phyloP scores from a whole-genome alignment of 345 rosid genomes.

The Anastatica hierochuntica region DNA sequence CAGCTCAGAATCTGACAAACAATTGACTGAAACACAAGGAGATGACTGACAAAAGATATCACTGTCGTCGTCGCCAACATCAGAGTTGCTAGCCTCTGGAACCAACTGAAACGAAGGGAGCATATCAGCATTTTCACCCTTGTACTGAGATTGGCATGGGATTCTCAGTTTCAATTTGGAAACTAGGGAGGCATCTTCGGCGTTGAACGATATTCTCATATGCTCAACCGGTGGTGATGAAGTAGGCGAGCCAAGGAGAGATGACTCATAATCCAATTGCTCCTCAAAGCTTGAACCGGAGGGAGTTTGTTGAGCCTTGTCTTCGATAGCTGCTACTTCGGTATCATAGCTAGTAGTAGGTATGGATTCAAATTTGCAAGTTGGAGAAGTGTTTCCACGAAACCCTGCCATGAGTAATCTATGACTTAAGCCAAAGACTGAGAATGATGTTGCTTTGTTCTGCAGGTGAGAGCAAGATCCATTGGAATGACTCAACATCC shows the following conservation, averaged over 20 bases:
- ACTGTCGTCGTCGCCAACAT: conserved; percentile 44
- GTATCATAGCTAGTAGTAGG: conserved; percentile 23
- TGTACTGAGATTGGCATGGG: conserved; percentile 35
- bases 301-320: conserved; percentile 17
- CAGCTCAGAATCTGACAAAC: conserved; percentile 68
- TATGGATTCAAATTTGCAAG: conserved; percentile 35
- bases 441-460: conserved; percentile 32
- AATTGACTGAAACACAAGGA: conserved; percentile 63
- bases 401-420: conserved; percentile 61
- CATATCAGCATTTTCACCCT: conserved; percentile 33
- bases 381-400: conserved; percentile 43
- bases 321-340: conserved; percentile 23
- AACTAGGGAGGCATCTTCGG: conserved; percentile 36
- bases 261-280: conserved; percentile 10
- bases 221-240: conserved; percentile 86
- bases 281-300: conserved; percentile 27
- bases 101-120: conserved; percentile 84
- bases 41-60: conserved; percentile 87
- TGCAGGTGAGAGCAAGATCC: conserved; percentile 7
- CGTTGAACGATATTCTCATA: conserved; percentile 84
- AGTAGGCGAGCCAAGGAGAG: conserved; percentile 39
- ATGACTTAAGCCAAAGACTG: conserved; percentile 55
- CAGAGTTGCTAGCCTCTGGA: conserved; percentile 38
- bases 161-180: conserved; percentile 65
- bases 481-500: conserved; percentile 14